These are phyloP conservation scores for Malbranchea zuffiana DNA, from an alignment of 2,329 filamentous ascomycete species.

Conservation along the genomic window DNA sequence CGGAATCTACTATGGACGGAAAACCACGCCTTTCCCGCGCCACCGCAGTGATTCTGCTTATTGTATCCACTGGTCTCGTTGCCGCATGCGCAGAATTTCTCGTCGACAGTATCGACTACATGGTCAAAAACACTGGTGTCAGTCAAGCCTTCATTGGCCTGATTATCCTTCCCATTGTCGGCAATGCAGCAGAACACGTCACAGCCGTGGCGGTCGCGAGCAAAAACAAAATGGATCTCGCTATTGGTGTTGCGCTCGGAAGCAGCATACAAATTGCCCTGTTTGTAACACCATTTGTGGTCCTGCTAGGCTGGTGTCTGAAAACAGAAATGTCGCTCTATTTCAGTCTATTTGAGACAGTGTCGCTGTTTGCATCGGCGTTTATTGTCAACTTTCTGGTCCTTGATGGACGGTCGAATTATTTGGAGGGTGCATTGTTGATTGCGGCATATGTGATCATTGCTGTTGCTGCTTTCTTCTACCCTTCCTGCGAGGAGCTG, in stretches of 20 bases:
- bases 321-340: conserved; percentile 57
- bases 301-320: conserved; percentile 52
- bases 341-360: conserved; percentile 60
- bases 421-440: conserved; percentile 52
- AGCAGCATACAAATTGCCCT: conserved; percentile 56
- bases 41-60: conserved; percentile 53
- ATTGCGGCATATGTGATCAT: conserved; percentile 54
- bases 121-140: conserved; percentile 40
- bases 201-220: conserved; percentile 52
- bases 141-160: conserved; percentile 53
- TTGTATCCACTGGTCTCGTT: conserved; percentile 62
- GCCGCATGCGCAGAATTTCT: conserved; percentile 63
- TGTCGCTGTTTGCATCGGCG: conserved; percentile 40
- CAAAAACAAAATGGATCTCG: conserved; percentile 59
- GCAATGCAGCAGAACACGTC: conserved; percentile 56
- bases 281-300: conserved; percentile 49
- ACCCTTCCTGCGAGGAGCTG: conserved; percentile 43
- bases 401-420: conserved; percentile 47
- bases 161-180: conserved; percentile 55
- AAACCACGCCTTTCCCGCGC: conserved; percentile 25
- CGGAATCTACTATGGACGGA: conserved; percentile 28
- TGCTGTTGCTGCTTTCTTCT: conserved; percentile 53
- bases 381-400: conserved; percentile 53
- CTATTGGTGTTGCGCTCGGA: conserved; percentile 54
- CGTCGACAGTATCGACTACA: conserved; percentile 34